A percentile compares a stretch with the other conserved stretches of the same genome.
phyloP scores from a whole-genome alignment of 2,329 filamentous ascomycete genomes.

The Phyllosticta citriasiana region DNA sequence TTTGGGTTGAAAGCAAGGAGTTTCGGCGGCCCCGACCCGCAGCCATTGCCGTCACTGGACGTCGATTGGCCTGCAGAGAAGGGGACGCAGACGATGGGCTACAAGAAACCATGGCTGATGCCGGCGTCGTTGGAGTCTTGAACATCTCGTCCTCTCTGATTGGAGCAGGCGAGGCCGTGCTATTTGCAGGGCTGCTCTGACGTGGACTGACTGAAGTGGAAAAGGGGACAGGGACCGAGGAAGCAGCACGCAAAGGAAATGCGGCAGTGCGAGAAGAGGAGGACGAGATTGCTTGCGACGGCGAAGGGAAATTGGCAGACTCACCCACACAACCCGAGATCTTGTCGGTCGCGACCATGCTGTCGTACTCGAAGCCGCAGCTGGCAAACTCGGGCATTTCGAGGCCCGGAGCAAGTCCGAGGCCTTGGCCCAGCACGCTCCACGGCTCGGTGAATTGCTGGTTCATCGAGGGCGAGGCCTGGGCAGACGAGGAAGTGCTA shows the following conservation, averaged over 20 bases:
- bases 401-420: conserved; percentile 54
- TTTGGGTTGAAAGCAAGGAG: conserved; percentile 21
- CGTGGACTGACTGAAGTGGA: conserved; percentile 2
- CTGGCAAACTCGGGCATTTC: conserved; percentile 47
- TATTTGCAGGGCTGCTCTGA: not conserved
- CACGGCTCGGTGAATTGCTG: conserved; percentile 51
- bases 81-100: conserved; percentile 7
- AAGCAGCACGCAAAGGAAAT: conserved; percentile 7
- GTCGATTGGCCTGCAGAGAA: conserved; percentile 14
- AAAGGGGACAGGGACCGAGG: not conserved
- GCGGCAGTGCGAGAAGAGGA: conserved; percentile 13
- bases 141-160: conserved; percentile 16
- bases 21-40: conserved; percentile 13
- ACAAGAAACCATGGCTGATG: conserved; percentile 31
- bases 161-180: not conserved
- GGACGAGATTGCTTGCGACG: conserved; percentile 13
- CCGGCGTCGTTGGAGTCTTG: conserved; percentile 24
- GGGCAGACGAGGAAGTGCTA: conserved; percentile 35
- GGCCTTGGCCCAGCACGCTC: conserved; percentile 45
- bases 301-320: conserved; percentile 32
- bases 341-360: conserved; percentile 37
- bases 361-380: conserved; percentile 47
- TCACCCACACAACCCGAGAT: conserved; percentile 38
- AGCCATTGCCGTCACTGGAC: conserved; percentile 1
- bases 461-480: conserved; percentile 47